Percentiles rank a stretch among this genome's conserved stretches.
phyloP scores from a whole-genome alignment of 2,329 filamentous ascomycete species.

The Cladosporium sp. region DNA sequence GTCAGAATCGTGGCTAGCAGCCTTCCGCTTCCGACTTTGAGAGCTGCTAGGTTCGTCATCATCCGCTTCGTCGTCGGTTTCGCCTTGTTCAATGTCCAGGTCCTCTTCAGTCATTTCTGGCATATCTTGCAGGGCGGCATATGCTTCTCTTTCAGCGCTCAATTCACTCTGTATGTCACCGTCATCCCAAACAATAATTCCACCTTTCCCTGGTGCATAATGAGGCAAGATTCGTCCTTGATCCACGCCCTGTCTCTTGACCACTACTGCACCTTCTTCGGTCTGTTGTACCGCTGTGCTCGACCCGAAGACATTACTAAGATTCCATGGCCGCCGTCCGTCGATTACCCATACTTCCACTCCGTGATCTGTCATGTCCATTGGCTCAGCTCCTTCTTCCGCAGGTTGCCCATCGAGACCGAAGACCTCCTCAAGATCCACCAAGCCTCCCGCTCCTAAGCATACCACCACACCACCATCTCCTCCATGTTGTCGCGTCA shows the following conservation, averaged over 20 bases:
- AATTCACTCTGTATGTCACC: constrained; percentile 89
- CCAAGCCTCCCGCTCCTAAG: constrained; percentile 84
- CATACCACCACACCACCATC: constrained; percentile 87
- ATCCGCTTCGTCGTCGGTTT: constrained; percentile 55
- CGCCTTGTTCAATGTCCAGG: constrained; percentile 57
- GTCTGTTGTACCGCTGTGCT: constrained; percentile 31
- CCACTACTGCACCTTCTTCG: constrained; percentile 30
- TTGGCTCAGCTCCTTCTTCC: constrained; percentile 47
- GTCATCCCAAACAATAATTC: constrained; percentile 92
- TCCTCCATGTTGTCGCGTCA: constrained; percentile 81
- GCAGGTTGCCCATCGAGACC: constrained; percentile 57
- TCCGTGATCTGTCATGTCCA: constrained; percentile 57
- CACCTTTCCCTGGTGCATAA: constrained; percentile 76
- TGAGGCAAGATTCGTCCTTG: constrained; percentile 66
- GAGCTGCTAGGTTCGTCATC: constrained; percentile 39
- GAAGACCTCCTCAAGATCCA: constrained; percentile 77
- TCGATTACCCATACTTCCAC: constrained; percentile 96
- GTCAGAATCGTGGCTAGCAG: constrained; percentile 64
- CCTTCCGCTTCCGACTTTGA: constrained; percentile 66
- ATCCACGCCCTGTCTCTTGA: constrained; percentile 62
- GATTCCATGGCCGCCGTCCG: constrained; percentile 86
- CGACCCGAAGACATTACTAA: constrained; percentile 78
- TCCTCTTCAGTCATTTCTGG: constrained; percentile 77
- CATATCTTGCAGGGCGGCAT: constrained; percentile 83
- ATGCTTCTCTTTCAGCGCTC: constrained; percentile 69